A percentile compares a stretch with the other conserved stretches of the same genome.
phyloP scores from a whole-genome alignment of 805 yeast genomes.

The Saturnispora quitensis region DNA sequence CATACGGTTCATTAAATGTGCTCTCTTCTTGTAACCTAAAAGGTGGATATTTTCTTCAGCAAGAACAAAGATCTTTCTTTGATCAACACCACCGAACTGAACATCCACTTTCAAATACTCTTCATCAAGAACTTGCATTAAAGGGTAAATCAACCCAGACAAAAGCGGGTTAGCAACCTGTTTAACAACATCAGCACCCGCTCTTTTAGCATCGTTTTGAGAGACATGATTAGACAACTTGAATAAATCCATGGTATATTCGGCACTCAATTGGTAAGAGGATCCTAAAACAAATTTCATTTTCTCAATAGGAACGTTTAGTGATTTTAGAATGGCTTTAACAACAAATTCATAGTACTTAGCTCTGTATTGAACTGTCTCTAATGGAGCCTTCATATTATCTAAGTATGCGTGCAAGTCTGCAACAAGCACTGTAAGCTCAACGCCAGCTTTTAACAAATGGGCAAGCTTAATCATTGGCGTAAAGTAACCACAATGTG shows the following conservation, averaged over 20 bases:
- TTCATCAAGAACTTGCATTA: constrained; percentile 98
- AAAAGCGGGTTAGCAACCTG: constrained; percentile 92
- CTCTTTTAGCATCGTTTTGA: constrained; percentile 95
- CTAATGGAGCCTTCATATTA: constrained; percentile 97
- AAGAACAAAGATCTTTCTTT: constrained; percentile 91
- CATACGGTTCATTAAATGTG: constrained; percentile 98
- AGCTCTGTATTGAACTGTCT: constrained; percentile 82
- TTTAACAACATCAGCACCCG: constrained; percentile 99
- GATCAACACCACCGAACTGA: constrained; percentile 99
- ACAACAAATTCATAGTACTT: constrained; percentile 77
- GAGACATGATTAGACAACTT: constrained; percentile 75
- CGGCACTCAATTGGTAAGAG: constrained; percentile 70
- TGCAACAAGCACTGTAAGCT: constrained; percentile 83
- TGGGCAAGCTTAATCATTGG: constrained; percentile 96
- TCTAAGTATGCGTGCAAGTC: constrained; percentile 95
- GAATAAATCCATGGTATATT: constrained; percentile 86
- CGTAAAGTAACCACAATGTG: constrained; percentile 98
- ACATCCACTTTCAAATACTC: constrained; percentile 80
- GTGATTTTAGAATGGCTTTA: constrained; percentile 75
- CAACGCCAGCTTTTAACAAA: constrained; percentile 92
- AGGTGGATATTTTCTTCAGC: constrained; percentile 90
- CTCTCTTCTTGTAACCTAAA: constrained; percentile 93
- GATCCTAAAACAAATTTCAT: constrained; percentile 81
- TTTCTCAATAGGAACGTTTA: constrained; percentile 87
- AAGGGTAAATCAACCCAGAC: constrained; percentile 90